Conservation (phyloP, 345 rosid genomes). For the Camelina hispida region DNA sequence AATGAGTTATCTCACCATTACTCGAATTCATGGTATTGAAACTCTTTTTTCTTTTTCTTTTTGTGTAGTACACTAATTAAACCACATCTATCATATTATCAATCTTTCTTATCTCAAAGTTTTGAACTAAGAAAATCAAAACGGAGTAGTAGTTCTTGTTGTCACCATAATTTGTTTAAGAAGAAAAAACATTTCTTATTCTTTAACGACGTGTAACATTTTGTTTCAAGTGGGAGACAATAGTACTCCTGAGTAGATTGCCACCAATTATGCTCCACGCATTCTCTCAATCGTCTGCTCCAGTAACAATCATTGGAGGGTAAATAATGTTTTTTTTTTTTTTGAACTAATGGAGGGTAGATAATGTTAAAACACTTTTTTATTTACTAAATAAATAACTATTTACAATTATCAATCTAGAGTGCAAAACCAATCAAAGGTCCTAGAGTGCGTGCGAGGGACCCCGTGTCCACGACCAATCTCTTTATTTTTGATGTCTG, state of each 20-base stretch:
- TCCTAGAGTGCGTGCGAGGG: constrained; percentile 22
- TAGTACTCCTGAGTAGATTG: background rate
- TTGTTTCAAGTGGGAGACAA: constrained; percentile 3
- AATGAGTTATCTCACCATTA: too few relatives aligned
- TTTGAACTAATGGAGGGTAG: too few relatives aligned
- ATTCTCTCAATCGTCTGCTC: constrained; percentile 16
- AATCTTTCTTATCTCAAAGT: background rate
- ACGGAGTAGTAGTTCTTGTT: background rate
- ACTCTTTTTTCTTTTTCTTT: too few relatives aligned
- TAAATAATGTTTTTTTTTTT: too few relatives aligned
- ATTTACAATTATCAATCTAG: constrained; percentile 10
- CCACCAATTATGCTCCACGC: constrained; percentile 33
- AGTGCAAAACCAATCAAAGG: constrained; percentile 10
- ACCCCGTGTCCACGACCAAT: constrained; percentile 26
- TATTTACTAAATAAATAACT: background rate
- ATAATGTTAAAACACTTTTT: background rate
- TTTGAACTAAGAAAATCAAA: background rate
- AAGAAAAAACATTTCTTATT: too few relatives aligned
- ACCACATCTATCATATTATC: too few relatives aligned
- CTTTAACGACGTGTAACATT: constrained; percentile 7
- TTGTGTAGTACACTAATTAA: too few relatives aligned
- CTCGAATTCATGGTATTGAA: too few relatives aligned
- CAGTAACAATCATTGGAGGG: constrained; percentile 18
- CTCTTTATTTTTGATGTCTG: background rate
- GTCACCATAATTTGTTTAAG: too few relatives aligned